Evolutionary conservation across 176 grass and related monocot genomes (phyloP).

Genomic region (Phoenix dactylifera): DNA sequence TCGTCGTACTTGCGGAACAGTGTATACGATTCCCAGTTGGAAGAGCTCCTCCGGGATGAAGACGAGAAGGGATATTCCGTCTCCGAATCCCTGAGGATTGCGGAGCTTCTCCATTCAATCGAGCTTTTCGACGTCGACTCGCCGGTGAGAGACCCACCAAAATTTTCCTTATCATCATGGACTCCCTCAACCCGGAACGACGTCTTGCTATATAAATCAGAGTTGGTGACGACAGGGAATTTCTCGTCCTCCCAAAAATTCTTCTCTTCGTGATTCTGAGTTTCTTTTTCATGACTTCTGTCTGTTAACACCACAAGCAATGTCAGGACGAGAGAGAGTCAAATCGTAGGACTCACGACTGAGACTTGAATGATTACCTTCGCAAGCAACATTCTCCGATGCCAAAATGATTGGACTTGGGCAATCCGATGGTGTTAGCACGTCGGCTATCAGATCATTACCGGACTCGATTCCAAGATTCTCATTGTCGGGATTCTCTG

Average conservation of each 20-base stretch:
- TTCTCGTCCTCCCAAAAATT: too few relatives aligned
- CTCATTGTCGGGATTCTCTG: neutral
- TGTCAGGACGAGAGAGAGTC: neutral
- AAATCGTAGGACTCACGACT: neutral
- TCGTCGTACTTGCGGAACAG: constrained; percentile 89
- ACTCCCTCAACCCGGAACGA: constrained; percentile 2
- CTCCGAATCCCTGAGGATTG: constrained; percentile 71
- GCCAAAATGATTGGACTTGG: too few relatives aligned
- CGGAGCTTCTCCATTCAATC: constrained; percentile 80
- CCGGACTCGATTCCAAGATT: neutral
- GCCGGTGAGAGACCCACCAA: constrained; percentile 43
- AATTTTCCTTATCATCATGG: constrained; percentile 13
- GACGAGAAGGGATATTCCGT: constrained; percentile 91
- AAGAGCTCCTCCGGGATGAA: constrained; percentile 83
- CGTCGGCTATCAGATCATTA: neutral
- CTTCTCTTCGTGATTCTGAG: too few relatives aligned
- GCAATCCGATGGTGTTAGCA: too few relatives aligned
- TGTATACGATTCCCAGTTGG: constrained; percentile 81
- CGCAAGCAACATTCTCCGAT: neutral
- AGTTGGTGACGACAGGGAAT: too few relatives aligned
- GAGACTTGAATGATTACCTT: constrained; percentile 21
- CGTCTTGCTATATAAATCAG: neutral
- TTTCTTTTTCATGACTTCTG: too few relatives aligned
- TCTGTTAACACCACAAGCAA: too few relatives aligned
- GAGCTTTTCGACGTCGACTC: constrained; percentile 98